Percentiles rank a stretch among this genome's conserved stretches.
phyloP scores from a whole-genome alignment of 495 filamentous ascomycete species.

The Glutinoglossum americanum region DNA sequence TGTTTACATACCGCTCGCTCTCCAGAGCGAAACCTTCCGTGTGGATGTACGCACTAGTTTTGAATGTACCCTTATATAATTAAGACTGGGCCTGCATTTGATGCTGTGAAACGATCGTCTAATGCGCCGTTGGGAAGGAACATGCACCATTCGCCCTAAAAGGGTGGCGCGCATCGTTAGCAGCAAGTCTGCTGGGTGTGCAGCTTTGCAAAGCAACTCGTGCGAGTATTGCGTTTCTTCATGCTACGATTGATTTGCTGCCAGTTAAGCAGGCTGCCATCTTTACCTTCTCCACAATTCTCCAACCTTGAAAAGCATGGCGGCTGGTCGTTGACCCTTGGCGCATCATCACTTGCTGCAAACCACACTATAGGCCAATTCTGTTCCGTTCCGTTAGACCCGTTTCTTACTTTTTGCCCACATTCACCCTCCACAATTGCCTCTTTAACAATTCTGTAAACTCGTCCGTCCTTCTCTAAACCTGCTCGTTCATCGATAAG shows the following conservation, averaged over 20 bases:
- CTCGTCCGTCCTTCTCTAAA: not conserved
- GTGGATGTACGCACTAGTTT: not conserved
- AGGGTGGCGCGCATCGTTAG: not conserved
- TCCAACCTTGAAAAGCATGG: not conserved
- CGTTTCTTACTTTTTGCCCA: not conserved
- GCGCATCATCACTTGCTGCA: not conserved
- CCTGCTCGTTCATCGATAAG: not conserved
- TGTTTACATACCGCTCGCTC: not conserved
- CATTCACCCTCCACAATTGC: not conserved
- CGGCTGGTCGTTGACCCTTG: not conserved
- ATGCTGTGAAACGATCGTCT: not conserved
- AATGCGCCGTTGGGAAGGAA: not conserved
- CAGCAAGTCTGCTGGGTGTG: no score
- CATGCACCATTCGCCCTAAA: not conserved
- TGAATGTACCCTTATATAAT: not conserved
- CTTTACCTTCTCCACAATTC: not conserved
- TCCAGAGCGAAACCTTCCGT: not conserved
- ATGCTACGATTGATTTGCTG: not conserved
- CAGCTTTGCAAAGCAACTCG: no score
- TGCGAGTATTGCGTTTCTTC: no score
- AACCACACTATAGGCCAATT: not conserved
- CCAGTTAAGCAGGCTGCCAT: not conserved
- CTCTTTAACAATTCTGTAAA: no score
- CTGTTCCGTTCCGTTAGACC: not conserved
- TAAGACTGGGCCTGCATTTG: not conserved